These are phyloP conservation scores for Geotrichum macrosporum DNA, from an alignment of 1,139 yeast genomes.

Conservation along the genomic window DNA sequence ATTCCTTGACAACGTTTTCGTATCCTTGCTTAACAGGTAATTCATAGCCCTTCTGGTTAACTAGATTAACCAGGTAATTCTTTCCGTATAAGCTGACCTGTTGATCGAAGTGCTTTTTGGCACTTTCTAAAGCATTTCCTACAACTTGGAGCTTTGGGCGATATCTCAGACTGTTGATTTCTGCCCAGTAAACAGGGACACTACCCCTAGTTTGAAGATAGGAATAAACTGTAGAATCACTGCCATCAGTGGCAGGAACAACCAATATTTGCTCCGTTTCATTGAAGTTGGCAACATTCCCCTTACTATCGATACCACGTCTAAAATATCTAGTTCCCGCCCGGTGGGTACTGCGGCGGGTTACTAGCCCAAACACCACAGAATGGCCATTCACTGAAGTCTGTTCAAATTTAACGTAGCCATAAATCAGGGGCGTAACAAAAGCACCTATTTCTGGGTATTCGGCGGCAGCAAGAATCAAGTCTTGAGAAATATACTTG, in stretches of 20 bases:
- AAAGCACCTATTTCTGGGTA: conserved; percentile 44
- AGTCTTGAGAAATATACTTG: conserved; percentile 54
- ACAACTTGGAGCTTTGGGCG: conserved; percentile 77
- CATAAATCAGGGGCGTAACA: conserved; percentile 76
- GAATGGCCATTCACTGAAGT: conserved; percentile 49
- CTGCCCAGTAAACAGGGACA: conserved; percentile 97
- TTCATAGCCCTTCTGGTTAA: conserved; percentile 92
- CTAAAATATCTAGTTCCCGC: conserved; percentile 98
- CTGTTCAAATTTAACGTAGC: conserved; percentile 45
- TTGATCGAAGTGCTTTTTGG: conserved; percentile 69
- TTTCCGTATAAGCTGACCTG: conserved; percentile 70
- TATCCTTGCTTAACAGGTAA: conserved; percentile 81
- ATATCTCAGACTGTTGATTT: conserved; percentile 80
- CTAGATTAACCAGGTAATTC: conserved; percentile 81
- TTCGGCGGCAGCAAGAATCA: conserved; percentile 46
- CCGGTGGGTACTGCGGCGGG: conserved; percentile 74
- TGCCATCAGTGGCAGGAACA: conserved; percentile 31
- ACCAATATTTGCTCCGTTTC: conserved; percentile 88
- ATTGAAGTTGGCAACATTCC: conserved; percentile 72
- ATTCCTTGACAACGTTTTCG: conserved; percentile 64
- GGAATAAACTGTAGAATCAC: conserved; percentile 28
- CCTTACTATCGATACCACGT: conserved; percentile 80
- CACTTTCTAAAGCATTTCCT: conserved; percentile 54
- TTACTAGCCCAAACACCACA: conserved; percentile 59
- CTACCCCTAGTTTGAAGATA: conserved; percentile 70